Percentiles rank a stretch among this genome's conserved stretches.
Conservation (phyloP, 2,329 filamentous ascomycete genomes). For the Mycocentrospora acerina region DNA sequence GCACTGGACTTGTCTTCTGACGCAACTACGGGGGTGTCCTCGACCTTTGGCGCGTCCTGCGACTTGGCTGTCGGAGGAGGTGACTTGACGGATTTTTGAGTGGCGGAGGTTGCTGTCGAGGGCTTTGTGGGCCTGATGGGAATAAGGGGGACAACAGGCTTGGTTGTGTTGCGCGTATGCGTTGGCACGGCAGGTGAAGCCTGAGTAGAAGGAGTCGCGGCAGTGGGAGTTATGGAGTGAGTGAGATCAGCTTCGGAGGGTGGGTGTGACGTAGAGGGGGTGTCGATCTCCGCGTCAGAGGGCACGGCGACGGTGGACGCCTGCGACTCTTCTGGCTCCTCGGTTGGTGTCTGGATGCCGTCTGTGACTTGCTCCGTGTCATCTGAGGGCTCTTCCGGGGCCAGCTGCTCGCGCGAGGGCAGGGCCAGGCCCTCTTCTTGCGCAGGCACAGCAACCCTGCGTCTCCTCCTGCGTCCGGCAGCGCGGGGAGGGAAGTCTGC, state of each 20-base stretch:
- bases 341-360: conserved; percentile 45
- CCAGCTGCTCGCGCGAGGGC: conserved; percentile 49
- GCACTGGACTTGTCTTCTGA: conserved; percentile 14
- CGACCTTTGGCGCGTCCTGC: conserved; percentile 10
- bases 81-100: conserved; percentile 39
- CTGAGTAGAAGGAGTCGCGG: conserved; percentile 40
- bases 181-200: conserved; percentile 35
- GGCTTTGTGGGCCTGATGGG: conserved; percentile 49
- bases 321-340: conserved; percentile 43
- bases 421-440: conserved; percentile 50
- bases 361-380: conserved; percentile 16
- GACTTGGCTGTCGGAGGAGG: conserved; percentile 16
- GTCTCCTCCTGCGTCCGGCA: conserved; percentile 48
- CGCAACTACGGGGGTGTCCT: conserved; percentile 7
- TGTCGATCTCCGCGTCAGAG: conserved; percentile 54
- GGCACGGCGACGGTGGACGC: conserved; percentile 47
- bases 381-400: conserved; percentile 12
- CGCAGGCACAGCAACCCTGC: conserved; percentile 41
- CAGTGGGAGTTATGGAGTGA: conserved; percentile 58
- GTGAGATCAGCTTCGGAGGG: conserved; percentile 59
- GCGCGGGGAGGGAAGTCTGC: conserved; percentile 56
- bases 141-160: conserved; percentile 55
- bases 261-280: conserved; percentile 59
- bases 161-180: conserved; percentile 46
- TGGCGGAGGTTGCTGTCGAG: conserved; percentile 34